phyloP scores from a whole-genome alignment of 139 green algal genomes.

The Chlamydomonas applanata region DNA sequence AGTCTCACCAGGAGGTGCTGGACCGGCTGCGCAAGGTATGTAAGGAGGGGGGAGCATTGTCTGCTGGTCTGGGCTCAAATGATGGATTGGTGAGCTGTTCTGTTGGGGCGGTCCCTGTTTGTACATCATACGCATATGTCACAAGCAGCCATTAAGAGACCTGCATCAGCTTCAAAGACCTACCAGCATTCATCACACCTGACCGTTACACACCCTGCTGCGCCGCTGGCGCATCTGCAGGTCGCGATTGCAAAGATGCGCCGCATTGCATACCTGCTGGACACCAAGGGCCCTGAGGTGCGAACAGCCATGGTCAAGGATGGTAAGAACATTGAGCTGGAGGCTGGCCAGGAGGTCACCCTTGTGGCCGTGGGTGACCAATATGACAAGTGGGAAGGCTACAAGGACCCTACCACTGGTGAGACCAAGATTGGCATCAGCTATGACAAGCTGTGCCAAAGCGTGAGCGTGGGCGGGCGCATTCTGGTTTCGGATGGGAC shows the following conservation, averaged over 20 bases:
- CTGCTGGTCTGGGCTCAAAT: background rate
- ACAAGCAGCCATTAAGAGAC: no score
- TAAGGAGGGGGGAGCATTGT: background rate
- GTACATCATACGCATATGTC: no score
- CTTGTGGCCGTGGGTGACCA: slow-evolving; percentile 59
- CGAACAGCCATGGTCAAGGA: slow-evolving; percentile 61
- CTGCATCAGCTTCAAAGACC: no score
- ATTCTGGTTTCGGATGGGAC: slow-evolving; percentile 69
- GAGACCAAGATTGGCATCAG: slow-evolving; percentile 52
- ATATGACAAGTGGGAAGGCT: slow-evolving; percentile 55
- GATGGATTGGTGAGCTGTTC: no score
- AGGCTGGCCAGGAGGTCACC: slow-evolving; percentile 56
- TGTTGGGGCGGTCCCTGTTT: no score
- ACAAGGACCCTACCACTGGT: slow-evolving; percentile 37
- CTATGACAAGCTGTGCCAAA: slow-evolving; percentile 59
- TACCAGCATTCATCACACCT: no score
- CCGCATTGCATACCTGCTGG: slow-evolving; percentile 23
- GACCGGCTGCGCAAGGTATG: slow-evolving; percentile 39
- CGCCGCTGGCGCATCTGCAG: slow-evolving; percentile 9
- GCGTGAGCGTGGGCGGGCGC: slow-evolving; percentile 40
- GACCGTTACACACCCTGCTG: no score
- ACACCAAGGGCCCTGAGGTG: slow-evolving; percentile 53
- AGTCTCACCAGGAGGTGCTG: slow-evolving; percentile 57
- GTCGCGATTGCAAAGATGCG: slow-evolving; percentile 1
- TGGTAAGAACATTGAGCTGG: slow-evolving; percentile 46